Base-by-base conservation (phyloP, 495 filamentous ascomycete genomes). In the Hypoxylon fuscum region DNA sequence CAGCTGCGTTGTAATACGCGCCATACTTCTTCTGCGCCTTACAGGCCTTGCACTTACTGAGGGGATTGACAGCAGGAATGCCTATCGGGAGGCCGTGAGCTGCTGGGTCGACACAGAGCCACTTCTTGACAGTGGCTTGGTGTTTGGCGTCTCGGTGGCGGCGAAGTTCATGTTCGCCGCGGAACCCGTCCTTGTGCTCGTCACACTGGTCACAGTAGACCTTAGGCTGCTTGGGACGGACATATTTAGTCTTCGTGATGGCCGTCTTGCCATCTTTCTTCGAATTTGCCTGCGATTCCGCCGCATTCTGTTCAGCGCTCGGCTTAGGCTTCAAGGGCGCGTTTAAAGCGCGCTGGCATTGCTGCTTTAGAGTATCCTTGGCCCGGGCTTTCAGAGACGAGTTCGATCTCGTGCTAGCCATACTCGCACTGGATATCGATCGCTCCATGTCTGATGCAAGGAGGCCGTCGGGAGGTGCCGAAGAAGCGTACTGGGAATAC, bases 1-100 rank as follows among this genome's bases (percentile, higher is more conserved):
- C 94, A 1, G 93, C 92, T 1, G 94, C 94, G 64, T 98, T 98
- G 71, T 98, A 97, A 74, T 98, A 96, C 18, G 90, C 91, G 3
- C 89, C 89, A 67, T 98, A 98, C 52, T 79, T 81, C 77, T 97
- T 97, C 44, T 81, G 76, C 20, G 83, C 83, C 8, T 82, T 82
- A 60, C 95, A 98, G 34, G 90, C 85, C 72, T 97, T 96, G 83
- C 95, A 98, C 59, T 88, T 90, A n/a, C 82, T 77, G 5, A 98
- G 82, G 12, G 81, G 71, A 59, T 91, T 88, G 43, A 87, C 83
- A 37, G 83, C 78, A 17, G 74, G 78, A 29, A 81, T 74, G 27
- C 64, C 40, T 46, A 72, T 69, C 7, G 72, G 67, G 31, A 83
- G 69, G 15, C 76, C 74, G 15, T 51, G 46, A 17, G 65, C 41